Evolutionary conservation across 371 early-diverging fungal genomes (phyloP).

Genomic region (Zancudomyces culisetae): DNA sequence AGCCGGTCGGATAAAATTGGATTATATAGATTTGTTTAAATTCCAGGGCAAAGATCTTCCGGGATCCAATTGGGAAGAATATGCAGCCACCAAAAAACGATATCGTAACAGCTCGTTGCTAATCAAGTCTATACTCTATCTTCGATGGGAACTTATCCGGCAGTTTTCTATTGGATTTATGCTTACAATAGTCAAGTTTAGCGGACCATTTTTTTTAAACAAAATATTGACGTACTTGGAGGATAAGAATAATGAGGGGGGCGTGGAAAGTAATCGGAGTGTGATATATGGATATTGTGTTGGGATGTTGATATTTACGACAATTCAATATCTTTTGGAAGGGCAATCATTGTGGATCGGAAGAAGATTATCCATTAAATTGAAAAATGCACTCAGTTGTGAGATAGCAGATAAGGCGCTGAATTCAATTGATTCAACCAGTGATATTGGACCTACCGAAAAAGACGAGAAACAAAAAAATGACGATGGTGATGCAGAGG

Average conservation of each 20-base stretch:
- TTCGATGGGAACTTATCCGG: slow-evolving; percentile 8
- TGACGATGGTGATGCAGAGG: too few relatives aligned
- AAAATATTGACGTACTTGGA: slow-evolving; percentile 17
- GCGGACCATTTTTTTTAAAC: slow-evolving; percentile 21
- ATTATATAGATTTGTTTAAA: slow-evolving; percentile 9
- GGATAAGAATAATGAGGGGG: slow-evolving; percentile 3
- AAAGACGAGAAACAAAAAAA: slow-evolving; percentile 4
- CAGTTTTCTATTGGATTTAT: slow-evolving; percentile 9
- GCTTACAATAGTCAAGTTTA: slow-evolving; percentile 8
- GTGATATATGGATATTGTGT: too few relatives aligned
- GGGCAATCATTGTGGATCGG: slow-evolving; percentile 26
- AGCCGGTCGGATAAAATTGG: slow-evolving; percentile 9
- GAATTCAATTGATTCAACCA: not conserved
- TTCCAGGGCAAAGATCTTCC: slow-evolving; percentile 10
- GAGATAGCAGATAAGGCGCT: slow-evolving; percentile 20
- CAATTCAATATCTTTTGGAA: slow-evolving; percentile 25
- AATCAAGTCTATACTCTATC: slow-evolving; percentile 3
- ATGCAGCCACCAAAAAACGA: slow-evolving; percentile 3
- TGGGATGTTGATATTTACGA: slow-evolving; percentile 31
- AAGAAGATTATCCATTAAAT: slow-evolving; percentile 12
- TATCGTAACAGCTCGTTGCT: slow-evolving; percentile 6
- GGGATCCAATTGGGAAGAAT: slow-evolving; percentile 10
- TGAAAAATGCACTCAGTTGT: slow-evolving; percentile 16
- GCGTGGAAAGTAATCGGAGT: slow-evolving; percentile 24
- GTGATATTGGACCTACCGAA: slow-evolving; percentile 1